Base-by-base conservation (phyloP, 2,329 filamentous ascomycete genomes). In the Pseudonectria foliicola region DNA sequence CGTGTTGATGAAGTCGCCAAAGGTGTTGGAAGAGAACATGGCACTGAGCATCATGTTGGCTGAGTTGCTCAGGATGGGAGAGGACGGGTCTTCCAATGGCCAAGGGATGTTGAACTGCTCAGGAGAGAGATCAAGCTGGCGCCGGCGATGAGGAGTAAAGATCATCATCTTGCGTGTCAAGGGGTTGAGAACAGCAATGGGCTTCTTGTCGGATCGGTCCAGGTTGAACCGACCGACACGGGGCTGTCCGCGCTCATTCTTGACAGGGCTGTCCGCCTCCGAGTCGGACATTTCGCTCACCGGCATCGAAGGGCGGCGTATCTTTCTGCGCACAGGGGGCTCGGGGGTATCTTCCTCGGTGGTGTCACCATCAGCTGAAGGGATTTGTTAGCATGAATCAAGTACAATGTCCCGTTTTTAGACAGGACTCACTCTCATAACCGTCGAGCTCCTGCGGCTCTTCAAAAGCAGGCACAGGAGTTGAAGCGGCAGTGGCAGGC, bases 21-120 rank as follows among this genome's bases (percentile, higher is more conserved):
- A 73, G 1, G 70, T 67, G 42, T 70, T 70, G 36, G 66, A 67
- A 2, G 71, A 72, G 35, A 79, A 71, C 62, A 87, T 79, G 48
- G 80, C 81, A 31, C 80, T 81, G 63, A 89, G 78, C 83, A 89
- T 88, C 45, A 89, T 71, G 39, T 86, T 83, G 37, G 80, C 78
- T 13, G 78, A 75, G 39, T 82, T 80, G 54, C 70, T 77, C 41
- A 82, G 62, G 51, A 84, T 76, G 12, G 80, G 77, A 0, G 67
- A 67, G 4, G 64, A 54, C 35, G 67, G 58, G 25, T 63, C 50
- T 35, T 63, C 53, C 31, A 59, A 52, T n/a, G 64, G 50, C 51
- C 66, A 69, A 13, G 67, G 59, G 35, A 73, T 54, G 37, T 73
- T 67, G 52, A 75, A 74, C 32, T 71, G 67, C 53, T 75, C 73